Evolutionary conservation across 768 basidiomycete genomes (phyloP).

Genomic region (Megacollybia marginata): DNA sequence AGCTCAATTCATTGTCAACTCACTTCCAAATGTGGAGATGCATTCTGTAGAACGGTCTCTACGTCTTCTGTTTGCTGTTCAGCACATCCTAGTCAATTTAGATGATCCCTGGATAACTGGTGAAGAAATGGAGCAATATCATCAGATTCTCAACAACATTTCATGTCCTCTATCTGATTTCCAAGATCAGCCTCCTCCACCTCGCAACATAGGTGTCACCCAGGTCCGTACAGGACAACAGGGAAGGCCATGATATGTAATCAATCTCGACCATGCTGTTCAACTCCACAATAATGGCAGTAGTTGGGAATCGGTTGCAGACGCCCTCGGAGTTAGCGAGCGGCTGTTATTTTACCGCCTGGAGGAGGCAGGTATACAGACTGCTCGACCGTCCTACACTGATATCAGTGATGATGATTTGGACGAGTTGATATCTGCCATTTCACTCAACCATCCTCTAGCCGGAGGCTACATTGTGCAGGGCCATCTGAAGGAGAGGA

Average conservation of each 20-base stretch:
- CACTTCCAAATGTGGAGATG: no score
- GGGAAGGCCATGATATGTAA: slow-evolving; percentile 13
- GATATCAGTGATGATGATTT: slow-evolving; percentile 14
- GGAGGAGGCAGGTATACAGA: slow-evolving; percentile 5
- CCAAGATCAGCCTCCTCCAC: no score
- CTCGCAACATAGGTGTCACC: not conserved
- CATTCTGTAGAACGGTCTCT: no score
- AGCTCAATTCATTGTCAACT: no score
- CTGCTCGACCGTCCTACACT: slow-evolving; percentile 7
- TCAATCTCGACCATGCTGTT: slow-evolving; percentile 13
- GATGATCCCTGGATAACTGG: no score
- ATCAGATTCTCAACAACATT: no score
- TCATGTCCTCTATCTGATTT: no score
- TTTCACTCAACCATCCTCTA: slow-evolving; percentile 14
- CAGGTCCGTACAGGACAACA: slow-evolving; percentile 1
- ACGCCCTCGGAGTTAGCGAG: slow-evolving; percentile 12
- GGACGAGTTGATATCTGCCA: slow-evolving; percentile 10
- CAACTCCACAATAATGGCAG: slow-evolving; percentile 19
- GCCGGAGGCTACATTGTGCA: slow-evolving; percentile 21
- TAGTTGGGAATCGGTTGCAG: slow-evolving; percentile 15
- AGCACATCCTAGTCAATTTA: no score
- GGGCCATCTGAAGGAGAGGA: slow-evolving; percentile 18
- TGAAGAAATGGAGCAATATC: no score
- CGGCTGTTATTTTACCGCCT: slow-evolving; percentile 16
- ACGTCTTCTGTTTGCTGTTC: no score